Conservation (phyloP, 2,329 filamentous ascomycete species). For the Cylindrodendrum hubeiense region DNA sequence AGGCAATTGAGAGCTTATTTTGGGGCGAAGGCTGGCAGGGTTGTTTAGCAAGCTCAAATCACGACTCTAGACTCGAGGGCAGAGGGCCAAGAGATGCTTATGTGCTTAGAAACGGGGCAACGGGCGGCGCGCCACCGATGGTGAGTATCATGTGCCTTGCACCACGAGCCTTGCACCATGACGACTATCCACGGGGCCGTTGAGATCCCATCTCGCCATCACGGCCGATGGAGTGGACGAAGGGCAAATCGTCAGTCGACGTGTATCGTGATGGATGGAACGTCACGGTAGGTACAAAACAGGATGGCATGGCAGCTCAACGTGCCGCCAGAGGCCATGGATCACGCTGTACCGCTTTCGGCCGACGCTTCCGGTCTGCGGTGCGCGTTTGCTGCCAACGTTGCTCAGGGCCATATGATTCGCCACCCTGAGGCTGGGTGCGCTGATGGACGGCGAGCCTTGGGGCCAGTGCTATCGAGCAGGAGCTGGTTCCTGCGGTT, state of each 20-base stretch:
- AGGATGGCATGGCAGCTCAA: constrained; percentile 15
- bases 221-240: constrained; percentile 5
- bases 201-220: constrained; percentile 12
- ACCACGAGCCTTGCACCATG: constrained; percentile 35
- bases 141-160: constrained; percentile 28
- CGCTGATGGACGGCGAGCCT: not conserved
- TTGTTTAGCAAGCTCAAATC: constrained; percentile 13
- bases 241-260: constrained; percentile 3
- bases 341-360: constrained; percentile 1
- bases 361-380: constrained; percentile 13
- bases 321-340: constrained; percentile 4
- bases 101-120: constrained; percentile 8
- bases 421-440: constrained; percentile 9
- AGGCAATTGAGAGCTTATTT: constrained; percentile 1
- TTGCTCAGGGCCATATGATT: constrained; percentile 28
- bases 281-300: constrained; percentile 22
- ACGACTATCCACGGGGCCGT: constrained; percentile 10
- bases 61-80: not conserved
- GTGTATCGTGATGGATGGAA: constrained; percentile 32
- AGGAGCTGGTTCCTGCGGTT: not conserved
- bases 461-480: not conserved
- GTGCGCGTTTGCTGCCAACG: constrained; percentile 14
- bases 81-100: constrained; percentile 21
- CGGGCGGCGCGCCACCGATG: constrained; percentile 11
- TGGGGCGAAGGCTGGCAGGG: constrained; percentile 2